Conservation (phyloP, 176 grass and related monocot species). For the barley (Hordeum vulgare) region MorexV3_pseudomolecules_assembly NC_058520.1:68422926-68423425, state of each 20-base stretch:
- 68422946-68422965: conserved; percentile 7
- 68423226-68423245: conserved; percentile 13
- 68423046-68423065: background rate
- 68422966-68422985: conserved; percentile 6
- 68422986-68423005: background rate
- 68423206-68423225: background rate
- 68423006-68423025: background rate
- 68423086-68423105: background rate
- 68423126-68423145: background rate
- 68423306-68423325: background rate
- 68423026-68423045: background rate
- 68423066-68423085: background rate
- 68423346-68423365: background rate
- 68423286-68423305: background rate
- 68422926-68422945: background rate
- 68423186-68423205: background rate
- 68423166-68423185: background rate
- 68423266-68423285: background rate
- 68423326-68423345: background rate
- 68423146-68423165: background rate
- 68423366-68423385: background rate
- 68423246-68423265: background rate
- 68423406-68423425: conserved; percentile 91
- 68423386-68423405: conserved; percentile 40
- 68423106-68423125: background rate